Base-by-base conservation (phyloP, 257 asterid genomes). In the Striga asiatica region DNA sequence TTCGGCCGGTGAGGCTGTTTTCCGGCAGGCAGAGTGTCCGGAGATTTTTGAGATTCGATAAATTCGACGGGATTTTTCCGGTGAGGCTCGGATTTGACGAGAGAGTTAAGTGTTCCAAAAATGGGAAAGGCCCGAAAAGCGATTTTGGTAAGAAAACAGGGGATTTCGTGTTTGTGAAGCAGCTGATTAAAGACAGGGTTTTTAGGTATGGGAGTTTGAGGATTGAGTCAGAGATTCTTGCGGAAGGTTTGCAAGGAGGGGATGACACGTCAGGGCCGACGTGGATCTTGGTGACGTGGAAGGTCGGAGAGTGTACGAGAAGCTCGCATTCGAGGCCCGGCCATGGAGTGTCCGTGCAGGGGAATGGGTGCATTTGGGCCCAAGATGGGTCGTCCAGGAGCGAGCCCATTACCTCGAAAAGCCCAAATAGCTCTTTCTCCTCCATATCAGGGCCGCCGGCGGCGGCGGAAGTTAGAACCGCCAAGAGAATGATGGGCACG, bases 311-410 rank as follows among this genome's bases (percentile, higher is more conserved):
- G 55, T 69, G 80, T 46, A 70, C 76, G 5, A 72, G 72, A 56
- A 79, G 56, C 74, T 80, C 92, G 46, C 92, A 82, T 61, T 79
- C 92, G 3, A 82, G 45, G 2, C 92, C 92, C 9, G 84, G 92
- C 88, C 88, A 79, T 24, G 88, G 88, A 1, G 92, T 82, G 11
- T 79, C 78, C 0, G 88, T 60, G 54, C 92, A 82, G 1, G 92
- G 92, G 1, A 42, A 56, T 2, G 84, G 84, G 45, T 82, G 87
- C 35, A 17, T 47, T 63, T 75, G 68, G 32, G 78, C 71, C 92
- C 92, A 82, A 1, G 66, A 67, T 3, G 84, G 77, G 60, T 82
- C 88, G 0, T 82, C 84, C 10, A 82, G 20, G 7, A 82, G 78
- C n/a, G 92, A 77, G 20, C 81, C 74, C 92, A 82, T 74, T 2